phyloP scores from a whole-genome alignment of 1,284 basidiomycete genomes.

The Earliella scabrosa region DNA sequence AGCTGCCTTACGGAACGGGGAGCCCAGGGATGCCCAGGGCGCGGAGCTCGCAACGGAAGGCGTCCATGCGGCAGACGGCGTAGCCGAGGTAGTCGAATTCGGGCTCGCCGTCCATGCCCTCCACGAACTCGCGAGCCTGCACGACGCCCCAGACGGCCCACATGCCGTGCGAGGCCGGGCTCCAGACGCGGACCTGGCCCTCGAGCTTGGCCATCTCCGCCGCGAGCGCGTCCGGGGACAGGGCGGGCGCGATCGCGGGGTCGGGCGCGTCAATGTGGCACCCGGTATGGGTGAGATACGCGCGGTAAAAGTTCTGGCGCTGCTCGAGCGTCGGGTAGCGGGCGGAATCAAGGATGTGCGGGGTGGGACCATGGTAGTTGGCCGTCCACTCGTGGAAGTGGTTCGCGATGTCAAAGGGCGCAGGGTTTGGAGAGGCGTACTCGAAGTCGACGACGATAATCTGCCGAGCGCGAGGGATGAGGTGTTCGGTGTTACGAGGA shows the following conservation, averaged over 20 bases:
- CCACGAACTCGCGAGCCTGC: conserved; percentile 83
- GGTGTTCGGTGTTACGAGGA: conserved; percentile 7
- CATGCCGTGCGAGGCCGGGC: conserved; percentile 85
- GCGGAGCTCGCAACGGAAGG: conserved; percentile 62
- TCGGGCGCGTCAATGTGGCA: conserved; percentile 24
- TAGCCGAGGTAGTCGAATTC: conserved; percentile 85
- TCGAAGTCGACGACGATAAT: conserved; percentile 96
- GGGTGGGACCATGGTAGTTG: conserved; percentile 79
- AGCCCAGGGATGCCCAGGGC: conserved; percentile 45
- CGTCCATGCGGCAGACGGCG: conserved; percentile 64
- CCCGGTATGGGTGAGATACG: conserved; percentile 69
- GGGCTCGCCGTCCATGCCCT: conserved; percentile 55
- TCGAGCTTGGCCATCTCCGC: conserved; percentile 59
- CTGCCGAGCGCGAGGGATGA: conserved; percentile 40
- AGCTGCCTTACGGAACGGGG: conserved; percentile 15
- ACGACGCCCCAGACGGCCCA: conserved; percentile 95
- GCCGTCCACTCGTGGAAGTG: conserved; percentile 97
- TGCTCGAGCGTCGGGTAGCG: conserved; percentile 78
- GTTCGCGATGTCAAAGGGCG: conserved; percentile 93
- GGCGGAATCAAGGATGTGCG: conserved; percentile 72
- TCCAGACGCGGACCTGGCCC: conserved; percentile 82
- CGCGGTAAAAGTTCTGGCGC: conserved; percentile 80
- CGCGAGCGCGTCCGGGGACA: conserved; percentile 39
- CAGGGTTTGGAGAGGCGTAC: conserved; percentile 88
- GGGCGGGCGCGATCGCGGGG: conserved; percentile 26